Conservation (phyloP, 2,329 filamentous ascomycete genomes). For the Lachnellula occidentalis region DNA sequence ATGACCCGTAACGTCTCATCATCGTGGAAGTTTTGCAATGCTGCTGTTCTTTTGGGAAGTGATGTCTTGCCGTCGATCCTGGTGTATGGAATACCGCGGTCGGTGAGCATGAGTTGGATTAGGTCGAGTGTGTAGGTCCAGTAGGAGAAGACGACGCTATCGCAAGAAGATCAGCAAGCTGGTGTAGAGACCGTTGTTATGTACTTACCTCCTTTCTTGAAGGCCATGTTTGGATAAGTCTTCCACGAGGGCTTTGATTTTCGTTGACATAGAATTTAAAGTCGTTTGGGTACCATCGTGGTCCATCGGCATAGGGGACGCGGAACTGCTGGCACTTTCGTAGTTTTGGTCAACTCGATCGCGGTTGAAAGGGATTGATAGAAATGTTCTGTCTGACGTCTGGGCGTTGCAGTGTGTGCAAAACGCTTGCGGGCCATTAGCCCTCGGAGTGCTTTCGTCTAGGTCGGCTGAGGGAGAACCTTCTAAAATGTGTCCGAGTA, state of each 20-base stretch:
- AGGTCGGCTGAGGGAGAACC: background rate
- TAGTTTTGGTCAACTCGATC: no score
- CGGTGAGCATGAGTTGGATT: constrained; percentile 2
- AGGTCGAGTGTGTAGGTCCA: constrained; percentile 14
- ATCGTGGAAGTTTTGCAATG: constrained; percentile 34
- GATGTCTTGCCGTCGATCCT: constrained; percentile 45
- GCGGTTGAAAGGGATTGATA: no score
- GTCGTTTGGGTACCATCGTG: no score
- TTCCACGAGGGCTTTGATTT: constrained; percentile 12
- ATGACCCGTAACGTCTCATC: constrained; percentile 32
- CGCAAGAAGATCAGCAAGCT: background rate
- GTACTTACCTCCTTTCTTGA: background rate
- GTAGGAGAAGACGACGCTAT: constrained; percentile 14
- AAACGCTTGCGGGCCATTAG: no score
- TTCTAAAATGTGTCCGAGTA: constrained; percentile 6
- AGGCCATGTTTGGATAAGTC: constrained; percentile 5
- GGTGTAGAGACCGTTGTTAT: background rate
- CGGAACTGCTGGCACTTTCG: no score
- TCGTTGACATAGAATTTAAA: constrained; percentile 9
- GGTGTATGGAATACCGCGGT: constrained; percentile 15
- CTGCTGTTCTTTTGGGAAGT: constrained; percentile 35
- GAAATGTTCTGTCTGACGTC: no score
- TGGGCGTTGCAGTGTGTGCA: no score
- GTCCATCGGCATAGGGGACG: no score
- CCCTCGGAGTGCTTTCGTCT: no score